These are phyloP conservation scores for Kwoniella dendrophila DNA, from an alignment of 768 basidiomycete genomes.

Conservation along the genomic window DNA sequence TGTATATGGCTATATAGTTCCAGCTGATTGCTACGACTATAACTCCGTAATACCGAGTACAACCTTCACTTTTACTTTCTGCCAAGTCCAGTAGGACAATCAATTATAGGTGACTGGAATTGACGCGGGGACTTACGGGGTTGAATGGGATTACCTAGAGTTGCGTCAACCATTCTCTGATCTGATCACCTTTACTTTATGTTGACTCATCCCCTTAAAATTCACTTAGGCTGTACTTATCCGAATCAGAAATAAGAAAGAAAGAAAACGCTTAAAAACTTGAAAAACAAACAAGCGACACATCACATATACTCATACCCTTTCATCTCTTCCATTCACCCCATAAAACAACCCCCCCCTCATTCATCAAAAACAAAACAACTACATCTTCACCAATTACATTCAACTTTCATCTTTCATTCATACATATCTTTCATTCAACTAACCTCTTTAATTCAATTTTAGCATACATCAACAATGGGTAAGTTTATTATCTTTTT, in stretches of 20 bases:
- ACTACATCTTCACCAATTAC: too few relatives aligned
- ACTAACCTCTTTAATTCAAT: conserved; percentile 2
- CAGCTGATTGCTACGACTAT: background rate
- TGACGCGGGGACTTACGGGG: background rate
- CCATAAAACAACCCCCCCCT: background rate
- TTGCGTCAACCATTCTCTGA: conserved; percentile 7
- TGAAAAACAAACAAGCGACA: background rate
- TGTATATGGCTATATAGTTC: conserved; percentile 2
- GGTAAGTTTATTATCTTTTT: conserved; percentile 29
- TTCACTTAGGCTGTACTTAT: too few relatives aligned
- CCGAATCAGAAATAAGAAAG: too few relatives aligned
- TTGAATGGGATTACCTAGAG: background rate
- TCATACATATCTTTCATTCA: conserved; percentile 9
- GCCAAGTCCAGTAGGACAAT: background rate
- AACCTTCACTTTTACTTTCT: background rate
- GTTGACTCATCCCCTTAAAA: conserved; percentile 11
- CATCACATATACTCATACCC: conserved; percentile 21
- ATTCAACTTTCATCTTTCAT: conserved; percentile 9
- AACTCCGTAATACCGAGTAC: conserved; percentile 10
- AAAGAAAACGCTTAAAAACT: too few relatives aligned
- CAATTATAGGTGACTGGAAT: background rate
- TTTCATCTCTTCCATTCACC: conserved; percentile 5
- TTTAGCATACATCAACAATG: conserved; percentile 28
- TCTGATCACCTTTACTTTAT: background rate
- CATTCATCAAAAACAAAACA: too few relatives aligned